These are phyloP conservation scores for Populus tremula DNA, from an alignment of 345 rosid genomes.

Conservation along the genomic window DNA sequence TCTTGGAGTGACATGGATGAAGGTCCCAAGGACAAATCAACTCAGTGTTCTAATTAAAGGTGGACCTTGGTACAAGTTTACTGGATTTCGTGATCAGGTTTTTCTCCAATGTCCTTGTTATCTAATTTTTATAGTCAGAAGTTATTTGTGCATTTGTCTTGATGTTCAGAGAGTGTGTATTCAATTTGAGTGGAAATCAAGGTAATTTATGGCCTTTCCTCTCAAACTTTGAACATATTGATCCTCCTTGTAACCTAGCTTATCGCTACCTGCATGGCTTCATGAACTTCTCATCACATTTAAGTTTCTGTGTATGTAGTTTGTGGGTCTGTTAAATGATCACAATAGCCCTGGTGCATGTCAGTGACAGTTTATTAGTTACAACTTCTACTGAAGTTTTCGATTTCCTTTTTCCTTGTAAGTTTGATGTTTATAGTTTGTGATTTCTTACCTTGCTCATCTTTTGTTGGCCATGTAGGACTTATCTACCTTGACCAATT, in stretches of 20 bases:
- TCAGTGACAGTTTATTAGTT: background rate
- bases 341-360: background rate
- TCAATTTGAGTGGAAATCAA: background rate
- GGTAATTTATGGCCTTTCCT: background rate
- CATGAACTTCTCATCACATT: background rate
- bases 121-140: background rate
- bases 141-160: background rate
- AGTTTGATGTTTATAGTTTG: background rate
- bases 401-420: background rate
- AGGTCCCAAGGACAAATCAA: conserved; percentile 79
- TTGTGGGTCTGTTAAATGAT: background rate
- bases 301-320: background rate
- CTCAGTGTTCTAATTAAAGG: conserved; percentile 73
- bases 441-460: background rate
- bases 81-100: conserved; percentile 91
- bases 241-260: background rate
- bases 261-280: background rate
- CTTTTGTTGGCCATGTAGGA: conserved; percentile 44
- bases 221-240: background rate
- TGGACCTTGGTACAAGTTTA: conserved; percentile 82
- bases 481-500: conserved; percentile 60
- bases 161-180: background rate
- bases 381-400: background rate
- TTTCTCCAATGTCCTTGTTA: background rate
- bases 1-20: conserved; percentile 75